A percentile compares a stretch with the other conserved stretches of the same genome.
These are phyloP conservation scores for Pseudocercospora pini-densiflorae DNA, from an alignment of 2,329 filamentous ascomycete species.

Conservation along the genomic window DNA sequence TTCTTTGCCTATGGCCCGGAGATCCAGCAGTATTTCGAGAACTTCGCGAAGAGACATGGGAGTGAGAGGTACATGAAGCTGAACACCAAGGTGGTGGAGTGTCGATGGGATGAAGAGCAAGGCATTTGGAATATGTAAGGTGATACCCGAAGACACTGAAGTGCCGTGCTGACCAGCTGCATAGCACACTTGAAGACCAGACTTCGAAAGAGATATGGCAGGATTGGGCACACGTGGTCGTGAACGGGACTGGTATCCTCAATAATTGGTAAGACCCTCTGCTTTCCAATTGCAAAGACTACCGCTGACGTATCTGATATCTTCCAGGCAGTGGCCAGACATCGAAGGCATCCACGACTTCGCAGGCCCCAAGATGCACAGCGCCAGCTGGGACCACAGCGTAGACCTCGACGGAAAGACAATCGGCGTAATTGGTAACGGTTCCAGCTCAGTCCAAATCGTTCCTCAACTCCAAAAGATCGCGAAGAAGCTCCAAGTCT, in stretches of 20 bases:
- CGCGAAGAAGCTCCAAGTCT: constrained; percentile 1
- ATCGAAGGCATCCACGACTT: constrained; percentile 45
- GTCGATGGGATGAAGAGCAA: constrained; percentile 49
- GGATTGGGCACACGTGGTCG: constrained; percentile 3
- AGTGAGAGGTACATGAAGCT: constrained; percentile 50
- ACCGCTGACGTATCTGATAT: background rate
- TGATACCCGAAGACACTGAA: constrained; percentile 34
- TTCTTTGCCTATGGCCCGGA: constrained; percentile 52
- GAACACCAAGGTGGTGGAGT: constrained; percentile 46
- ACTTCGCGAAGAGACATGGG: constrained; percentile 46
- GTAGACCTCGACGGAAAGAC: constrained; percentile 39
- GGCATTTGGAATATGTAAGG: constrained; percentile 40
- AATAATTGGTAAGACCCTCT: constrained; percentile 39
- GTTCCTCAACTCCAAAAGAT: constrained; percentile 42
- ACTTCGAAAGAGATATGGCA: constrained; percentile 1
- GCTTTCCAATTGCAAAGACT: background rate
- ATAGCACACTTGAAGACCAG: constrained; percentile 35
- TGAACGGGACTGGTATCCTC: constrained; percentile 28
- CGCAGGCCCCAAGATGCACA: constrained; percentile 46
- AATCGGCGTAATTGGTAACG: constrained; percentile 45
- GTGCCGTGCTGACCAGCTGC: background rate
- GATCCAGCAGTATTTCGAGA: constrained; percentile 53
- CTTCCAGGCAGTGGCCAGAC: constrained; percentile 41
- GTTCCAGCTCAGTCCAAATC: constrained; percentile 45
- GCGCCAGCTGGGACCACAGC: constrained; percentile 43